These are phyloP conservation scores for Porodaedalea pini DNA, from an alignment of 1,284 basidiomycete species.

Conservation along the genomic window DNA sequence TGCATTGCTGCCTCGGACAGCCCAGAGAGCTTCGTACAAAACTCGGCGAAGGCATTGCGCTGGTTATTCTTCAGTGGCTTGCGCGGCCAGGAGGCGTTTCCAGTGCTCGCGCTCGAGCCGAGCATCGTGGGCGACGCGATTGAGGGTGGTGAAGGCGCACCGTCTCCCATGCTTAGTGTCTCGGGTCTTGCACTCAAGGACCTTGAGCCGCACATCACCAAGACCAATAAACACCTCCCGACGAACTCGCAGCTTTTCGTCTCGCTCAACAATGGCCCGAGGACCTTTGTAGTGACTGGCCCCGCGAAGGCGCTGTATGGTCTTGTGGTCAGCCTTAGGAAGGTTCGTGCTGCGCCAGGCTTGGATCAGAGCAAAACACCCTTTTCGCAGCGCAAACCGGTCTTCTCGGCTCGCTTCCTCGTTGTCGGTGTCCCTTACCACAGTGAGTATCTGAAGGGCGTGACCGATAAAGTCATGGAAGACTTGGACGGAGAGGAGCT, in stretches of 20 bases:
- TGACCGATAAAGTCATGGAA: slow-evolving; percentile 72
- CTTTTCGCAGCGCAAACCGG: slow-evolving; percentile 92
- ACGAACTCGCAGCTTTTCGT: slow-evolving; percentile 77
- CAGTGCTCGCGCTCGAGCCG: slow-evolving; percentile 88
- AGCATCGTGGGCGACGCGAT: slow-evolving; percentile 83
- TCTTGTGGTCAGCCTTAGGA: slow-evolving; percentile 86
- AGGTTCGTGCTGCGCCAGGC: slow-evolving; percentile 83
- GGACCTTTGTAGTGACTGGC: slow-evolving; percentile 91
- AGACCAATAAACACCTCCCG: slow-evolving; percentile 86
- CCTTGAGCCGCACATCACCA: slow-evolving; percentile 79
- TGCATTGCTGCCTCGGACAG: slow-evolving; percentile 79
- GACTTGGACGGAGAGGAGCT: slow-evolving; percentile 80
- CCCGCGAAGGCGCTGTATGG: slow-evolving; percentile 91
- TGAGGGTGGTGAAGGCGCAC: slow-evolving; percentile 90
- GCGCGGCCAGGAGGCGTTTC: slow-evolving; percentile 93
- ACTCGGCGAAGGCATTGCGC: slow-evolving; percentile 79
- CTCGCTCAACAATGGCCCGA: slow-evolving; percentile 90
- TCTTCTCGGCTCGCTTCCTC: slow-evolving; percentile 91
- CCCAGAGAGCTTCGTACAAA: slow-evolving; percentile 70
- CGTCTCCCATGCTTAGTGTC: slow-evolving; percentile 91
- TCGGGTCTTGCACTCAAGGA: slow-evolving; percentile 78
- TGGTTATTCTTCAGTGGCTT: slow-evolving; percentile 95
- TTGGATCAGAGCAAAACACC: slow-evolving; percentile 92
- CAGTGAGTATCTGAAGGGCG: slow-evolving; percentile 79
- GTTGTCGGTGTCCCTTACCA: slow-evolving; percentile 96